Evolutionary conservation across 805 yeast genomes (phyloP), one percentile per base, ranked within the genome.

Genomic region (Saccharomycopsis javanensis): DNA sequence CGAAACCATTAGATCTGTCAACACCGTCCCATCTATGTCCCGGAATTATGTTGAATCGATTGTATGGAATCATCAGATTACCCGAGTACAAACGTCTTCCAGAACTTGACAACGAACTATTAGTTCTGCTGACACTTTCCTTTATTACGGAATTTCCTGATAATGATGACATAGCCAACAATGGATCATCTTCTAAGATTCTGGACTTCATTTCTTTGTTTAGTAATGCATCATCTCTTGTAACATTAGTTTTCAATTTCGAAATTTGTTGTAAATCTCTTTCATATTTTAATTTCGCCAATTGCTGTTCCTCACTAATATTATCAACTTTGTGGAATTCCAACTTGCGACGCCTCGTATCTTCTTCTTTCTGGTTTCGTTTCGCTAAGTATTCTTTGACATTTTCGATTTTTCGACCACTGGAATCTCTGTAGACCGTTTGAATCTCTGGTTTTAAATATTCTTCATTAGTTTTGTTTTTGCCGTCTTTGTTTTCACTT

Each of bases 1-100:
- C 98, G 69, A 86, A 91, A 3, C 96, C 97, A 66, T 85, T 91
- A 0, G 95, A 82, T 59, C 98, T 72, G 69, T 88, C 91, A 1
- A 91, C 83, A 0, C 97, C 97, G 68, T 88, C 96, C 98, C 98
- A 91, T 57, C 88, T 74, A 62, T 75, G 73, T 0, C 97, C 97
- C 0, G 97, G 96, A 4, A 72, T 70, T 13, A 91, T 82, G 2
- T 78, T 78, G 68, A 88, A 91, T 57, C 98, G 72, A 66, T 91
- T 91, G 20, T 79, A 79, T 0, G 88, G 81, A 56, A 69, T 79
- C n/a, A 55, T 55, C 48, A 42, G 48, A 7, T 60, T 35, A 16
- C 65, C 66, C 30, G 70, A 67, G 63, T 83, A 89, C 1, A 79
- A 67, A 50, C 78, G 81, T 48, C 86, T 67, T 0, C 89, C 88